These are phyloP conservation scores for Annulohypoxylon stygium DNA, from an alignment of 495 filamentous ascomycete genomes.

Conservation along the genomic window DNA sequence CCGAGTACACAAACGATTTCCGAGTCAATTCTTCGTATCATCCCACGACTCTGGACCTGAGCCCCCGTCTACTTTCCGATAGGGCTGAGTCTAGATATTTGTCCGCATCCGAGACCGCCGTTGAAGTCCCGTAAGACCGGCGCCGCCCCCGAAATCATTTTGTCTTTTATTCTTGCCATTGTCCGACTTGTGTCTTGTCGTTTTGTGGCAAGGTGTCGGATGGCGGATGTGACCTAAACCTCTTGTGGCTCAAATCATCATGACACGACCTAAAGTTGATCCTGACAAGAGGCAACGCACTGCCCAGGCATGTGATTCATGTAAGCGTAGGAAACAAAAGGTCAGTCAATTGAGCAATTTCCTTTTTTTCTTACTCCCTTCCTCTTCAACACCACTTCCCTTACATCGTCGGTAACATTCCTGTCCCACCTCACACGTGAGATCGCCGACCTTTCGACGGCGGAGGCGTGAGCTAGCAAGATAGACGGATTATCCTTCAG, in stretches of 20 bases:
- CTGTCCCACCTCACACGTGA: conserved; percentile 20
- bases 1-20: conserved; percentile 39
- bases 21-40: conserved; percentile 36
- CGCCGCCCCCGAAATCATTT: conserved; percentile 48
- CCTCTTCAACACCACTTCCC: conserved; percentile 12
- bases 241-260: conserved; percentile 54
- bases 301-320: conserved; percentile 79
- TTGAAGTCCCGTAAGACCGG: conserved; percentile 48
- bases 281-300: conserved; percentile 74
- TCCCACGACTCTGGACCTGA: conserved; percentile 41
- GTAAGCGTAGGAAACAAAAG: conserved; percentile 84
- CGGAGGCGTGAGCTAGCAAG: conserved; percentile 4
- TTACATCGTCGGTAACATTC: conserved; percentile 26
- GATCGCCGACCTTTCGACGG: conserved; percentile 13
- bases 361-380: neutral
- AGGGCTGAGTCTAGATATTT: conserved; percentile 47
- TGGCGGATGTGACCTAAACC: conserved; percentile 51
- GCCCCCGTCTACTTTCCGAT: conserved; percentile 48
- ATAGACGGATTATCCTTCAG: conserved; percentile 7
- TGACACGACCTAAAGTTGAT: conserved; percentile 74
- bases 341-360: conserved; percentile 55
- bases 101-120: conserved; percentile 54
- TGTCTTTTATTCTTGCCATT: conserved; percentile 42
- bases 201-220: conserved; percentile 48
- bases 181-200: conserved; percentile 46